Evolutionary conservation across 108 stramenopile species (phyloP), one percentile per base, ranked within the genome.

Genomic region (Cyclostephanos invisitatus): DNA sequence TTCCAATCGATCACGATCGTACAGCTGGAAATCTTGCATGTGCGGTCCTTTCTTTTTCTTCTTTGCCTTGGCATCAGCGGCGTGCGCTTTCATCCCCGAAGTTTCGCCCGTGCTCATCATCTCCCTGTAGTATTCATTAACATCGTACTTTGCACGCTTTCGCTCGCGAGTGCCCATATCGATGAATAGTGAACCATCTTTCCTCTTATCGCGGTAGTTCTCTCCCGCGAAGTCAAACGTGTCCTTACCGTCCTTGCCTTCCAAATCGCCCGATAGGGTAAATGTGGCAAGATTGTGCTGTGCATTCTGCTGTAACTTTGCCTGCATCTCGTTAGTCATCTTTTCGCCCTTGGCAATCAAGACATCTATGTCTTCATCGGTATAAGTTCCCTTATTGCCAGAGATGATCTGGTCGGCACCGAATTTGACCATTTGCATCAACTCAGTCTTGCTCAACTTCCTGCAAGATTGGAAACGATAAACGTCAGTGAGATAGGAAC

Each of bases 401-500:
- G 86, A 95, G 57, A 96, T 79, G 78, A 99, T 98, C 72, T 97
- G 95, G 81, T 99, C 98, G 12, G 98, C 98, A 20, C 98, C 98
- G 74, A 98, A 98, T 55, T 86, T 86, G 25, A 99, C 98, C 97
- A 99, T 98, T 67, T 93, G 87, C 98, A 98, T 96, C 32, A 99
- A 85, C 59, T 99, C 98, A 28, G 88, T 89, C 83, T 98, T 96
- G 75, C 85, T 87, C 44, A 97, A 76, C 20, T 88, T 82, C 21
- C 60, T 61, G 60, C 25, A 20, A 0, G 25, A 24, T 3, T 24
- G 53, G 8, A 27, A 24, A 11, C 2, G 48, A 54, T 7, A 50
- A 7, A 50, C 21, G 5, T 1, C 18, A 54, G 3, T 46, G 12
- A 46, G 44, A 15, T 1, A 0, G 44, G 44, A 14, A 46, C 44